A percentile compares a stretch with the other conserved stretches of the same genome.
Conservation (phyloP, 2,329 filamentous ascomycete genomes). For the Aspergillus tamarii region DNA sequence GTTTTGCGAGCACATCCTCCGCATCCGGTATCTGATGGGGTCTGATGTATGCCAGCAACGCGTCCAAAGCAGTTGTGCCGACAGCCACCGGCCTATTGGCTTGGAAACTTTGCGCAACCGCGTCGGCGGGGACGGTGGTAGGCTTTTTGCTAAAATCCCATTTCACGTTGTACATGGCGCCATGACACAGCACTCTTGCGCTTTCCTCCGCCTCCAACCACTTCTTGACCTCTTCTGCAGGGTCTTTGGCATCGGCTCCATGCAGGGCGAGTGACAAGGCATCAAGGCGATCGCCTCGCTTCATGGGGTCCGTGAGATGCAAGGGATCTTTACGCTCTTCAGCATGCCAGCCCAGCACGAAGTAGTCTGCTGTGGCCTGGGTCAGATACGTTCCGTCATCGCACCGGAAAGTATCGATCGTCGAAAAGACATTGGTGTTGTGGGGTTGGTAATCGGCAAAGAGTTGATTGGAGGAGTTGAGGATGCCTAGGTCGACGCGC, state of each 20-base stretch:
- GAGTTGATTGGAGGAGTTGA: constrained; percentile 37
- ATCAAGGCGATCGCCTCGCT: constrained; percentile 9
- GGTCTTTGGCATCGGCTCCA: background rate
- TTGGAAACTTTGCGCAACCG: background rate
- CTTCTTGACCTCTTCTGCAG: background rate
- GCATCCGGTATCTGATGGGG: constrained; percentile 22
- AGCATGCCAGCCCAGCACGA: constrained; percentile 47
- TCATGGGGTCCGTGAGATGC: background rate
- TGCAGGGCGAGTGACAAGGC: constrained; percentile 1
- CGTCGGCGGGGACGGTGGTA: constrained; percentile 33
- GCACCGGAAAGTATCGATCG: constrained; percentile 46
- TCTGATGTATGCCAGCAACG: constrained; percentile 39
- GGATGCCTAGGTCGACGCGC: constrained; percentile 5
- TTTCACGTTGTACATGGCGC: constrained; percentile 42
- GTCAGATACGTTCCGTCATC: constrained; percentile 6
- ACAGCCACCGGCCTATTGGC: constrained; percentile 23
- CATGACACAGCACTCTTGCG: constrained; percentile 32
- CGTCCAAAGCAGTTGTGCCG: constrained; percentile 46
- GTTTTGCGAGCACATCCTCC: constrained; percentile 2
- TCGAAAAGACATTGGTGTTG: constrained; percentile 47
- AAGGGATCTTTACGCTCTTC: constrained; percentile 12
- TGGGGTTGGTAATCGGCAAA: constrained; percentile 49
- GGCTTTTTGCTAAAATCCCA: constrained; percentile 39
- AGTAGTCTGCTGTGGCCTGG: constrained; percentile 40
- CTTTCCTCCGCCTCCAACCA: constrained; percentile 2